Percentiles rank a stretch among this genome's conserved stretches.
Evolutionary conservation across 2,329 filamentous ascomycete genomes (phyloP).

Genomic region (Juglanconis sp.): DNA sequence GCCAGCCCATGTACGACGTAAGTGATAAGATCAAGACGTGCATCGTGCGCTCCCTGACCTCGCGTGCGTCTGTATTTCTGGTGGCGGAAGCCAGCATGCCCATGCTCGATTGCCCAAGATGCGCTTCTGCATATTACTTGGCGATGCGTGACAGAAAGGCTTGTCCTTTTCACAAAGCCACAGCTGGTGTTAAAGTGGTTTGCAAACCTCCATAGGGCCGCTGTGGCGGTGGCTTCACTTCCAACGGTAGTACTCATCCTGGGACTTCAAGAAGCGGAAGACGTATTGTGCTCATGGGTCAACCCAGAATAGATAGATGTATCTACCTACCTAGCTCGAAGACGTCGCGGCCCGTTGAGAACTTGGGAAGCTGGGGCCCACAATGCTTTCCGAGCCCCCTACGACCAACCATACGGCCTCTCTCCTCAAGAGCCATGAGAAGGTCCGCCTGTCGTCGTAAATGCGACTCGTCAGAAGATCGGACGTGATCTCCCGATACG

Average conservation of each 20-base stretch:
- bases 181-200: background rate
- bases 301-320: background rate
- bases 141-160: background rate
- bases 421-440: background rate
- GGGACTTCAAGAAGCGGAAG: background rate
- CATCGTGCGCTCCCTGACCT: background rate
- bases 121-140: background rate
- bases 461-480: conserved; percentile 10
- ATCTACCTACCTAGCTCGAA: background rate
- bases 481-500: background rate
- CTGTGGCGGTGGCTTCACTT: background rate
- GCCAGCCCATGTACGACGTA: background rate
- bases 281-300: background rate
- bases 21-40: background rate
- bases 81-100: background rate
- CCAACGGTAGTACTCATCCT: background rate
- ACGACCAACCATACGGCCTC: background rate
- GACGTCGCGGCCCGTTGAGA: background rate
- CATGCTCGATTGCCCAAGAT: background rate
- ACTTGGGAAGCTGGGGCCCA: background rate
- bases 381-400: background rate
- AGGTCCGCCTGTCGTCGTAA: background rate
- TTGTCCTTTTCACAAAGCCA: background rate
- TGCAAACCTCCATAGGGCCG: background rate
- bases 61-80: background rate